phyloP scores from a whole-genome alignment of 495 filamentous ascomycete genomes.

The Bathelium albidoporum region DNA sequence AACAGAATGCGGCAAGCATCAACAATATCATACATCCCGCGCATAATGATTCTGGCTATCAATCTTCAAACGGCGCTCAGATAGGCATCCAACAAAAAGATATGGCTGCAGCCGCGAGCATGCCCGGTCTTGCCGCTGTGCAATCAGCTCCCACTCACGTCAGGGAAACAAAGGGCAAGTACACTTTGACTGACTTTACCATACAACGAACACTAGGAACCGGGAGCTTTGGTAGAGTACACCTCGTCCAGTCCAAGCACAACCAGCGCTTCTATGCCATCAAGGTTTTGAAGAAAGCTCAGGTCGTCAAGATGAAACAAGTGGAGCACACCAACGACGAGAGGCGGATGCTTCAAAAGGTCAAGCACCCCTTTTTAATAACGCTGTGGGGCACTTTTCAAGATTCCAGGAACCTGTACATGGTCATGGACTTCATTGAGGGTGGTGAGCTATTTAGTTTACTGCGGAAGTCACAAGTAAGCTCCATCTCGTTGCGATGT shows the following conservation, averaged over 20 bases:
- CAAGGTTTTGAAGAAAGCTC: conserved; percentile 95
- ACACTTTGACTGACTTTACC: conserved; percentile 77
- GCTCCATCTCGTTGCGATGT: conserved; percentile 28
- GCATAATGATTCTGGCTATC: conserved; percentile 13
- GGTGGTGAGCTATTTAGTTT: conserved; percentile 95
- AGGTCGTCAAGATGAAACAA: conserved; percentile 99
- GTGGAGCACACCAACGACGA: conserved; percentile 99
- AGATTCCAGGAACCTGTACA: conserved; percentile 89
- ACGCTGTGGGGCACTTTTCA: conserved; percentile 98
- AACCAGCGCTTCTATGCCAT: conserved; percentile 96
- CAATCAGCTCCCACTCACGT: conserved; percentile 22
- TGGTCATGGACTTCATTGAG: conserved; percentile 99
- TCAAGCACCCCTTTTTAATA: conserved; percentile 94
- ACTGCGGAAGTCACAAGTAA: conserved; percentile 89
- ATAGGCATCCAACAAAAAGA: not conserved
- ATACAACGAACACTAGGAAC: conserved; percentile 88
- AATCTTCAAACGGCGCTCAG: conserved; percentile 14
- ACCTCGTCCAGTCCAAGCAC: conserved; percentile 91
- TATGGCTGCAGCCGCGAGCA: conserved; percentile 12
- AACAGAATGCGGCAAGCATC: conserved; percentile 14
- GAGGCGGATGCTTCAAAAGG: conserved; percentile 83
- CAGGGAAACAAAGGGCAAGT: conserved; percentile 93
- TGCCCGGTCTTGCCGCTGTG: conserved; percentile 20
- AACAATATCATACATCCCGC: conserved; percentile 43
- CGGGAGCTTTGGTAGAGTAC: conserved; percentile 92